Evolutionary conservation across 805 yeast species (phyloP), one percentile per base, ranked within the genome.

Genomic region (Barnettozyma populi): DNA sequence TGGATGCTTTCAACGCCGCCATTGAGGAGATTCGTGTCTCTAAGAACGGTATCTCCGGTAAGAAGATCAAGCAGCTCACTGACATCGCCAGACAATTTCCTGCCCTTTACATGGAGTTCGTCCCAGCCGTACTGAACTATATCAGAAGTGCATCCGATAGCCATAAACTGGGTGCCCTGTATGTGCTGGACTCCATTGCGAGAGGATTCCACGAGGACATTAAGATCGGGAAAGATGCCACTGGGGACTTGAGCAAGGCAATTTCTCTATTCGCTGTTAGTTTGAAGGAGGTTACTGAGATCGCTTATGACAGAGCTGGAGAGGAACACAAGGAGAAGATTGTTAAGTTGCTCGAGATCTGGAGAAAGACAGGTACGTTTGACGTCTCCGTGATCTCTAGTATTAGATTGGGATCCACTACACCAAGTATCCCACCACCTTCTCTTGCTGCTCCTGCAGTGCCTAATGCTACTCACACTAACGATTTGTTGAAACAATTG

Each of bases 11-110:
- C 55, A 69, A 68, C 64, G 67, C 62, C 47, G 64, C 71, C 53
- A 61, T 73, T 57, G 68, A 67, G 52, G 72, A 73, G 47, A 68
- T 72, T 45, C 69, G 63, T 53, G 72, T 76, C 6, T 68, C 85
- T 57, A 84, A 83, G 67, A 79, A 96, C 14, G 98, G 99, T 51
- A 94, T 92, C 45, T 90, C 97, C 25, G 98, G 98, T 39, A 82
- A 96, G 47, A 89, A 97, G 71, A 94, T 92, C 67, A 87, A 87
- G 66, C 82, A 82, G 61, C 72, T 90, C 62, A 86, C 92, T 41
- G 85, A 86, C 48, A 65, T 86, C 52, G 95, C 96, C 48, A 73
- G 83, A 51, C 77, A 76, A 55, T 79, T 89, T 65, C 84, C 85
- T 48, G 67, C 62, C 51, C 70, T 65, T 52, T 84, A 79, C 61